These are phyloP conservation scores for Phytophthora aleatoria DNA, from an alignment of 352 stramenopile species.

Conservation along the genomic window DNA sequence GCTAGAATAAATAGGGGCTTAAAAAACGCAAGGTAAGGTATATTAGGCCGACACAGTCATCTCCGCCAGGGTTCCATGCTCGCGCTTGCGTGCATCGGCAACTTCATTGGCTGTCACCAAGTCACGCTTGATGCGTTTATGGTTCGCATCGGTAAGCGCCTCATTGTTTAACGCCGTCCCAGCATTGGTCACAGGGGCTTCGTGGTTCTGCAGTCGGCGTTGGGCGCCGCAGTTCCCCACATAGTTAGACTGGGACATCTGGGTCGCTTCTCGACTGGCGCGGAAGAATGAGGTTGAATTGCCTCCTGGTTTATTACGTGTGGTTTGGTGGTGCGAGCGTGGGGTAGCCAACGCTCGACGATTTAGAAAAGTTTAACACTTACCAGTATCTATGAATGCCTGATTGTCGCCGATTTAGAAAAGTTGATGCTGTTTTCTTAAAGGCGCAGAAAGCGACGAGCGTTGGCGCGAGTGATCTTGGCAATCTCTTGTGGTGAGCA, in stretches of 20 bases:
- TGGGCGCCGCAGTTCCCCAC: neutral
- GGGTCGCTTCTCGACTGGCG: too few relatives aligned
- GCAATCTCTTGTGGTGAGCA: slow-evolving; percentile 61
- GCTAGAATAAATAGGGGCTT: too few relatives aligned
- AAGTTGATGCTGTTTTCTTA: slow-evolving; percentile 21
- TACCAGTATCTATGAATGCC: slow-evolving; percentile 29
- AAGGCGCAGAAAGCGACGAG: slow-evolving; percentile 70
- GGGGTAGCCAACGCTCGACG: slow-evolving; percentile 12
- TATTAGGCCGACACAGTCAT: too few relatives aligned
- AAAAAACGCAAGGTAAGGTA: too few relatives aligned
- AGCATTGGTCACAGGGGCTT: neutral
- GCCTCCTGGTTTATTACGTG: too few relatives aligned
- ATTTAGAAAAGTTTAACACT: slow-evolving; percentile 16
- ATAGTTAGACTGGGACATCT: too few relatives aligned
- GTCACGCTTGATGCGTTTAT: neutral
- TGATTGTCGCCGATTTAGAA: neutral
- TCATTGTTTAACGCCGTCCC: neutral
- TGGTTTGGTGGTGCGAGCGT: neutral
- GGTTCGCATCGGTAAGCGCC: neutral
- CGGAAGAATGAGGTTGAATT: too few relatives aligned
- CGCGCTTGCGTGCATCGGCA: neutral
- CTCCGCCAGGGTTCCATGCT: neutral
- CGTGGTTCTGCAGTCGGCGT: neutral
- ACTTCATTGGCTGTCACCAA: neutral
- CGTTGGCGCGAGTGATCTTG: slow-evolving; percentile 63